Percentiles rank a stretch among this genome's conserved stretches.
Evolutionary conservation across 2,329 filamentous ascomycete genomes (phyloP).

Genomic region (Neofusicoccum umdonicola): DNA sequence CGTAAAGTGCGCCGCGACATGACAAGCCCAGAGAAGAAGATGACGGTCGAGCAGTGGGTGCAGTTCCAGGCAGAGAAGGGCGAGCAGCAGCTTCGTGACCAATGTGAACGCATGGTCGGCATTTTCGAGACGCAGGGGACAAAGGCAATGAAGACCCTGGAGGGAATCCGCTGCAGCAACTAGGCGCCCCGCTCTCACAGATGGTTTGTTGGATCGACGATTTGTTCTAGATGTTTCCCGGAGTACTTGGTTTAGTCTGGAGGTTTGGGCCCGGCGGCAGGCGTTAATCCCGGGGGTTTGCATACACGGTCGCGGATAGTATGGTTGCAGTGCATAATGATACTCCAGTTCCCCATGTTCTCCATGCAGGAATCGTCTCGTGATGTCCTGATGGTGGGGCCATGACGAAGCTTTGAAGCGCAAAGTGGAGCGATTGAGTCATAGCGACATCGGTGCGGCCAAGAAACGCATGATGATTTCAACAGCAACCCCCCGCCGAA

Average conservation of each 20-base stretch:
- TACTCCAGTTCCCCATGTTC: constrained; percentile 9
- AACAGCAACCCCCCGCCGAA: constrained; percentile 7
- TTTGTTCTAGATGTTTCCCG: background rate
- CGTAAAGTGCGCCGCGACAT: constrained; percentile 58
- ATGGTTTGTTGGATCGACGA: background rate
- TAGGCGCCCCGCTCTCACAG: background rate
- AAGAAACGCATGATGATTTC: constrained; percentile 11
- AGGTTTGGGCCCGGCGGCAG: background rate
- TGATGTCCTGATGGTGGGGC: constrained; percentile 10
- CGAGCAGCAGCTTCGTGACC: constrained; percentile 72
- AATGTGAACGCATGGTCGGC: constrained; percentile 80
- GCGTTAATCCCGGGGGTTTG: background rate
- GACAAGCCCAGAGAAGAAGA: constrained; percentile 73
- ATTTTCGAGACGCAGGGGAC: constrained; percentile 81
- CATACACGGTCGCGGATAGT: background rate
- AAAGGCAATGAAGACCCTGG: constrained; percentile 72
- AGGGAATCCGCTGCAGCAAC: constrained; percentile 58
- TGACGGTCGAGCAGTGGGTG: constrained; percentile 96
- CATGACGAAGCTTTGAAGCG: background rate
- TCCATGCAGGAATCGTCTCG: background rate
- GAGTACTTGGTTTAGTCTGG: background rate
- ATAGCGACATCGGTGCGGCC: constrained; percentile 17
- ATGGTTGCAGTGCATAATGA: background rate
- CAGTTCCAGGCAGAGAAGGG: constrained; percentile 74
- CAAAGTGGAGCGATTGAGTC: constrained; percentile 15